These are phyloP conservation scores for Aspergillus amoenus DNA, from an alignment of 2,329 filamentous ascomycete species.

Conservation along the genomic window DNA sequence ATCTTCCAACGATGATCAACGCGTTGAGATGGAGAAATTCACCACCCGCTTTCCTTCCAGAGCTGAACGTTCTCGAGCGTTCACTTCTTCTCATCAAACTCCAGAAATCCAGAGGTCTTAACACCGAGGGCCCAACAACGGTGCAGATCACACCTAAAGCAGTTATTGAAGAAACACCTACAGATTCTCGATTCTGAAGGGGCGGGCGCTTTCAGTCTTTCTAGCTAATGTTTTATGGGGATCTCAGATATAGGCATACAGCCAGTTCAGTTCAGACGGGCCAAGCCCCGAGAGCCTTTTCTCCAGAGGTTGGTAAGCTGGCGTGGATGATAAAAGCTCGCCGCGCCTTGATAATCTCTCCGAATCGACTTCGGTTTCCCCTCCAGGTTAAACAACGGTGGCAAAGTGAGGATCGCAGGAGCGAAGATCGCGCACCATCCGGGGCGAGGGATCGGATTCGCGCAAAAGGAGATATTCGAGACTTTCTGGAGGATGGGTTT, in stretches of 20 bases:
- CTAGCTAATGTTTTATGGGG: background rate
- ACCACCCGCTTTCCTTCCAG: background rate
- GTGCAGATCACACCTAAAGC: background rate
- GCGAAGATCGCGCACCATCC: conserved; percentile 1
- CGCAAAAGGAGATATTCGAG: background rate
- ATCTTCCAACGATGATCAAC: conserved; percentile 14
- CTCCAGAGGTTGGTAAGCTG: background rate
- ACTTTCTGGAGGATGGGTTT: conserved; percentile 3
- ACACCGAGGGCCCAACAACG: background rate
- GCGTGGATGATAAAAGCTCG: background rate
- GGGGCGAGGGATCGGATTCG: background rate
- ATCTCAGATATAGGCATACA: conserved; percentile 5
- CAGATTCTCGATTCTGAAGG: background rate
- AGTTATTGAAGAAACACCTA: background rate
- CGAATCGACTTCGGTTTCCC: background rate
- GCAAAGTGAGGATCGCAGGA: background rate
- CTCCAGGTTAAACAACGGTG: conserved; percentile 4
- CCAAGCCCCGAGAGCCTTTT: background rate
- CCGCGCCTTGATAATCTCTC: background rate
- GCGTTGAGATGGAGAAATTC: background rate
- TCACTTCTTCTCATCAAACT: background rate
- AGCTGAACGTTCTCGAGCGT: background rate
- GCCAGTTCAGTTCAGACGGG: background rate
- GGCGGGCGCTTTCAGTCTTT: background rate
- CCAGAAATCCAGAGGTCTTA: background rate